Conservation (phyloP, 192 early-diverging fungal species). For the Backusella morwellensis region DNA sequence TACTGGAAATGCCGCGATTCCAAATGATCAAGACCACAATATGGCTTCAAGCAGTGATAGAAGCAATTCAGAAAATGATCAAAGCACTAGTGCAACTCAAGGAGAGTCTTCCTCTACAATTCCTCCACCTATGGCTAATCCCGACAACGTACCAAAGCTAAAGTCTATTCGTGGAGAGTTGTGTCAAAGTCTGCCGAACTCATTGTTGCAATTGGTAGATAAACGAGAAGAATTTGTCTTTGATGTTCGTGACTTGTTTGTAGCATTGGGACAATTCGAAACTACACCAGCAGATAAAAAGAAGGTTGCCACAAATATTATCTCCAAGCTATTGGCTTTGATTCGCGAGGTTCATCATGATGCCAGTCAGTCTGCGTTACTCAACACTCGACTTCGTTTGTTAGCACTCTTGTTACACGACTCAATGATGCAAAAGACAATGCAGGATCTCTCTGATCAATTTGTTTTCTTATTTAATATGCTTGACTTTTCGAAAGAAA, state of each 20-base stretch:
- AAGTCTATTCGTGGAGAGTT: constrained; percentile 38
- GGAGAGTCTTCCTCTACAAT: background rate
- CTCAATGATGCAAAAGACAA: constrained; percentile 43
- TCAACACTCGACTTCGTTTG: constrained; percentile 42
- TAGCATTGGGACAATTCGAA: constrained; percentile 51
- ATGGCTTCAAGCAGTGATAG: constrained; percentile 6
- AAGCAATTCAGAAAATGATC: constrained; percentile 29
- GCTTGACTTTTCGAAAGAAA: constrained; percentile 14
- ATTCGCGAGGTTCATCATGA: background rate
- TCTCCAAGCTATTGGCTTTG: background rate
- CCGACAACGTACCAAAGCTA: background rate
- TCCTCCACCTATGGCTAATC: background rate
- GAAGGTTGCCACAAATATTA: background rate
- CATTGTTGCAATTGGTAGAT: constrained; percentile 47
- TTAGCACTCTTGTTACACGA: constrained; percentile 64
- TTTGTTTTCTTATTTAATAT: constrained; percentile 26
- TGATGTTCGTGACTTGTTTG: constrained; percentile 62
- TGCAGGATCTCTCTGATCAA: constrained; percentile 24
- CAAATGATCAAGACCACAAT: constrained; percentile 31
- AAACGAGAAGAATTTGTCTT: constrained; percentile 62
- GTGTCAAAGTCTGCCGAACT: constrained; percentile 40
- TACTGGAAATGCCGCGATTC: constrained; percentile 19
- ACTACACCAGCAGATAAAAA: constrained; percentile 16
- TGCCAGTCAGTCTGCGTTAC: background rate
- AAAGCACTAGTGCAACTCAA: constrained; percentile 23